Base-by-base conservation (phyloP, 140 eudicot species). In the Bidens hawaiensis region DNA sequence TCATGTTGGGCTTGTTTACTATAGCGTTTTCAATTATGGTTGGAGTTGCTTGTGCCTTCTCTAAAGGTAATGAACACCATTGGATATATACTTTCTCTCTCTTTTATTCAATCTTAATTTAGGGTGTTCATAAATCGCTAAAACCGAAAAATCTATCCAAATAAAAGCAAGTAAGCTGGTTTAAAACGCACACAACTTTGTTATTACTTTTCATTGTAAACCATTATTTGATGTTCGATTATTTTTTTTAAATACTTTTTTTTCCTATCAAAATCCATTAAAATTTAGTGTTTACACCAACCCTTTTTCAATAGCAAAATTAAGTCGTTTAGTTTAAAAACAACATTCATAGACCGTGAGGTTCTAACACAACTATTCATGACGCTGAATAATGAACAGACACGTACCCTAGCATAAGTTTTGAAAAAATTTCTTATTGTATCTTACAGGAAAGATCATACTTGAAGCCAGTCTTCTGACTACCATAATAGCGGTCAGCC, bases 401-500 rank as follows among this genome's bases (percentile, higher is more conserved):
- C n/a, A n/a, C n/a, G n/a, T n/a, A n/a, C n/a, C n/a, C n/a, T n/a
- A n/a, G n/a, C n/a, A n/a, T n/a, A n/a, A n/a, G n/a, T n/a, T n/a
- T n/a, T n/a, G n/a, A n/a, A 30, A 40, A 19, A 1, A 1, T 10
- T 26, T 8, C 2, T 18, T 30, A 26, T n/a, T n/a, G 15, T 22
- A 4, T 64, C 42, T 26, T 3, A 23, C 79, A 86, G 95, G 87
- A 33, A 62, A 72, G 18, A 66, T 72, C 31, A 68, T 82, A 24
- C 34, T 86, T 43, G 77, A 73, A 72, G 89, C 95, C 21, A 76
- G 78, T 50, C 71, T 83, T 43, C 51, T 86, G 62, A 83, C 95
- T 3, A 17, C 70, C 0, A 74, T 81, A 21, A 51, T 86, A 34
- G 86, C 65, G 57, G 75, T 80, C 36, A 67, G 82, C 65, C 86